Evolutionary conservation across 495 filamentous ascomycete species (phyloP), one percentile per base, ranked within the genome.

Genomic region (Aspergillus biplanus): DNA sequence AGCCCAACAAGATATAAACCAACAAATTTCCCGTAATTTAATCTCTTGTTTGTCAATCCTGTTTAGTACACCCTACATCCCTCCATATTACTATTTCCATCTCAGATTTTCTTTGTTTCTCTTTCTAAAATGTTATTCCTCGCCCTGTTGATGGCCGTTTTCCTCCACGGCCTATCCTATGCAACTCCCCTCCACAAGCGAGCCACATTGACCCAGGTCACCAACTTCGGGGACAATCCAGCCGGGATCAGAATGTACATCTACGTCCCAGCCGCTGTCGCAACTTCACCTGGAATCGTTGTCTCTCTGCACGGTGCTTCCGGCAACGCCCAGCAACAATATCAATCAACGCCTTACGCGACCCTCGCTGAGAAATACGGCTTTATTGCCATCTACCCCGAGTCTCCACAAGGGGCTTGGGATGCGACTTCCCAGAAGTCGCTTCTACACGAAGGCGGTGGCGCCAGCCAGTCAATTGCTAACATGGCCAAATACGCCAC

Each of bases 401-500:
- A 58, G 21, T 58, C 56, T 0, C 56, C 56, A 8, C 56, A 58
- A 15, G 56, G 56, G 0, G 56, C 39, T 33, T 58, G 56, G 56
- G 56, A 58, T 7, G 56, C 56, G 3, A 58, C 56, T 12, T 58
- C 56, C 3, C n/a, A 4, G 0, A 16, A 58, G 18, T 58, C 56
- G 0, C 18, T 32, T 15, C 0, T 58, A 16, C 56, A 48, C 1
- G 56, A 48, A 0, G 56, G 56, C 9, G 56, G 56, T 0, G 56
- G 56, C 35, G 50, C 59, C 35, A 63, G 61, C 15, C 61, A 63
- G 53, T 63, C 53, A 3, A 50, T 63, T 49, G 53, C 53, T 0
- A 63, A 50, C n/a, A 63, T 63, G 53, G 53, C n/a, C 1, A 35
- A 50, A 50, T 57, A 57, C 1, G 42, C n/a, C 4, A 15, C 37